Evolutionary conservation across 768 basidiomycete genomes (phyloP), one percentile per base, ranked within the genome.

Genomic region (Russula virescens): DNA sequence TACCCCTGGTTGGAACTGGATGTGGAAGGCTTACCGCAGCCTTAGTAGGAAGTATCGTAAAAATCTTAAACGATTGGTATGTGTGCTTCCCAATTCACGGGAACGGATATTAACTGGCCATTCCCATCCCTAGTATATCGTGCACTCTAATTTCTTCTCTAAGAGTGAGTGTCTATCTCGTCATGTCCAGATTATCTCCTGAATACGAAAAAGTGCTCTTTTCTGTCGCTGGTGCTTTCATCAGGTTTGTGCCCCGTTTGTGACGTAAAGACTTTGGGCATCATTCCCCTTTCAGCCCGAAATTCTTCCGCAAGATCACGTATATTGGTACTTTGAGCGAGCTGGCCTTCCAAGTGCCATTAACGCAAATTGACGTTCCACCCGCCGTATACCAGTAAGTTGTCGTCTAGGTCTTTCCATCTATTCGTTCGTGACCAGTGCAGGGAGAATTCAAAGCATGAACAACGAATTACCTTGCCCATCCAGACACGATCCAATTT

Each of bases 1-100:
- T 74, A 81, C 84, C 2, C 92, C 92, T 6, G 81, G 82, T 26
- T 93, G 90, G 90, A 89, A 86, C 66, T 94, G 92, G 92, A 81
- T 94, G 11, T 94, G 91, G 91, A 92, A 89, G 69, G 89, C 90
- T 0, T 93, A 93, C 72, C 80, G 90, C 25, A 87, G 87, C 69
- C 76, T 89, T 49, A 90, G 80, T 70, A 79, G 88, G 57, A 92
- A 91, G 72, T 94, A 92, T 70, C 81, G 92, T 57, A 94, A 94
- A 77, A 91, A 94, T 70, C 73, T 94, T 61, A 94, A 94, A 73
- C 83, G 84, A 70, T 70, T 94, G 74, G 91, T 89, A 63, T 59
- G 87, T 73, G 14, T 55, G 35, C 38, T 10, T 42, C 10, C 5
- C 0, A 35, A 13, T 61, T 19, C 54, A 43, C 28, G 4, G n/a